These are phyloP conservation scores for Artemisia tridentata DNA, from an alignment of 129 eudicot species.

Conservation along the genomic window DNA sequence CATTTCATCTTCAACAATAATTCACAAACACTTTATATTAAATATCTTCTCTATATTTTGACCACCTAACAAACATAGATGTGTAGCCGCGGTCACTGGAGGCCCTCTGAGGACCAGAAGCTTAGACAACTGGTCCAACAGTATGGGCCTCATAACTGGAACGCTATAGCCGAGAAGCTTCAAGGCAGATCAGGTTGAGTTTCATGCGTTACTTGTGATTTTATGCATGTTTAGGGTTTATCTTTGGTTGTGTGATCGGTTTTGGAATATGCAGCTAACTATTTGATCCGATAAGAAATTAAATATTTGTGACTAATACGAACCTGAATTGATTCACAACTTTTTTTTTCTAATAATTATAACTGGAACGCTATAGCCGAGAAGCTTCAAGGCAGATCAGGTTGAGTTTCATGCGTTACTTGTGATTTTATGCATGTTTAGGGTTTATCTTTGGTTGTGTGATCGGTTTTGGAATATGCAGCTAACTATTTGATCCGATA, in stretches of 20 bases:
- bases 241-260: too few species aligned
- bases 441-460: background rate
- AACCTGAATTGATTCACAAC: too few species aligned
- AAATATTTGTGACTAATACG: too few species aligned
- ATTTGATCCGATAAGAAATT: too few species aligned
- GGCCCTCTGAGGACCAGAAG: slow-evolving; percentile 92
- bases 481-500: too few species aligned
- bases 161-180: slow-evolving; percentile 88
- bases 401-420: slow-evolving; percentile 14
- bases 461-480: too few species aligned
- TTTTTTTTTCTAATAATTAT: too few species aligned
- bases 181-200: slow-evolving; percentile 89
- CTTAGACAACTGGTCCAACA: slow-evolving; percentile 67
- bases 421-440: background rate
- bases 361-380: slow-evolving; percentile 96
- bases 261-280: too few species aligned
- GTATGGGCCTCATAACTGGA: slow-evolving; percentile 98
- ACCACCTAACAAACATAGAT: slow-evolving; percentile 3
- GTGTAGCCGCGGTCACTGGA: slow-evolving; percentile 95
- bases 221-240: background rate
- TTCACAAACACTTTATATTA: background rate
- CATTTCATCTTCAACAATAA: background rate
- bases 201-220: background rate
- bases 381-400: slow-evolving; percentile 96
- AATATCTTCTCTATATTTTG: background rate